Conservation (phyloP, 805 yeast genomes). For the Monosporozyma unispora region DNA sequence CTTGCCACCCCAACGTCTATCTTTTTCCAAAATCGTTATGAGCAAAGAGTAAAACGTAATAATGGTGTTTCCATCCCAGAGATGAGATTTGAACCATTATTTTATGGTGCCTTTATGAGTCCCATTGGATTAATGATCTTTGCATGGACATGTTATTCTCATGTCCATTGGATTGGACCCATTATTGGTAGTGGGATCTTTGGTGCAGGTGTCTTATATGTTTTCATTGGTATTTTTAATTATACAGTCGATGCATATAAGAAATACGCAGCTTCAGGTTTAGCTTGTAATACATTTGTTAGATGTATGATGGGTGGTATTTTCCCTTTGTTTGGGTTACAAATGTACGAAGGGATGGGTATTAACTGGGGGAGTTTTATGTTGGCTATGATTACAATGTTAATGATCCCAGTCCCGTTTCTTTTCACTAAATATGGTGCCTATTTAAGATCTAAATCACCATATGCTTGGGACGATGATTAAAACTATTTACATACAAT, state of each 20-base stretch:
- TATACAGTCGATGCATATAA: conserved; percentile 60
- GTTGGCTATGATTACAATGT: conserved; percentile 41
- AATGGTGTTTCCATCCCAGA: conserved; percentile 50
- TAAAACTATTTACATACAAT: not conserved
- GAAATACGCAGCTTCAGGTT: conserved; percentile 42
- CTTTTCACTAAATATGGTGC: conserved; percentile 44
- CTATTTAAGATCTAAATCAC: conserved; percentile 35
- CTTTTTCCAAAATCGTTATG: conserved; percentile 36
- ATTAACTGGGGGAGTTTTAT: conserved; percentile 51
- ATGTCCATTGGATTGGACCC: conserved; percentile 68
- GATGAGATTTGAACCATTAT: conserved; percentile 47
- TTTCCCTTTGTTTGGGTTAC: conserved; percentile 49
- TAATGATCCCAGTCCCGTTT: conserved; percentile 48
- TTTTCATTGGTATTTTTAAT: conserved; percentile 57
- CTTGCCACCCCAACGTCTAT: conserved; percentile 38
- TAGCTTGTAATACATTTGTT: conserved; percentile 44
- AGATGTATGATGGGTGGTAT: conserved; percentile 48
- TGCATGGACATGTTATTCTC: conserved; percentile 57
- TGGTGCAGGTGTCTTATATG: conserved; percentile 59
- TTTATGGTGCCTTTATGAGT: conserved; percentile 54
- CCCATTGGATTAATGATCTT: conserved; percentile 66
- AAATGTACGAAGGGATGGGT: conserved; percentile 47
- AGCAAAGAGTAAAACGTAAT: conserved; percentile 37
- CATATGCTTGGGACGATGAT: conserved; percentile 37
- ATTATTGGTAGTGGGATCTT: conserved; percentile 63